Evolutionary conservation across 2,329 filamentous ascomycete genomes (phyloP).

Genomic region (Aspergillus neotritici): DNA sequence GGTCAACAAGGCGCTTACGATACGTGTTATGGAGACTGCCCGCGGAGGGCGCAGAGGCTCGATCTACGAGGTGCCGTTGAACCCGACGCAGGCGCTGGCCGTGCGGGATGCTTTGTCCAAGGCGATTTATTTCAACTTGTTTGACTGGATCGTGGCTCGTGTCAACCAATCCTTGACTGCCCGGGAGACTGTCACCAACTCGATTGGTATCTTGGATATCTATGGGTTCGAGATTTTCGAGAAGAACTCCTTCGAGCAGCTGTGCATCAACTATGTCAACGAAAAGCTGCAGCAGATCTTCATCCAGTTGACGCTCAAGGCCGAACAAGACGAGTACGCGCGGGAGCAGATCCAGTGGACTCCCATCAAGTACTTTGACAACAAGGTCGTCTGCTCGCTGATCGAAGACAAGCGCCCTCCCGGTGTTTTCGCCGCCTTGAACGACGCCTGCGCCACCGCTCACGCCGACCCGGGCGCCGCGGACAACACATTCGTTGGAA

Average conservation of each 20-base stretch:
- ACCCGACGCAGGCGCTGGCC: conserved; percentile 75
- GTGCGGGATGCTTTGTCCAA: conserved; percentile 89
- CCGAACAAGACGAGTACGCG: conserved; percentile 96
- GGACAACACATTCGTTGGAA: conserved; percentile 91
- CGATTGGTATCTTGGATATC: conserved; percentile 95
- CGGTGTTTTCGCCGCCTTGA: conserved; percentile 90
- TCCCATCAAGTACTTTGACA: conserved; percentile 98
- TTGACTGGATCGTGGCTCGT: conserved; percentile 95
- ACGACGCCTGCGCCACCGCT: conserved; percentile 97
- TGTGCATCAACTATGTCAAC: conserved; percentile 99
- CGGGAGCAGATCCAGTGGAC: conserved; percentile 97
- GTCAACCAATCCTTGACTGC: conserved; percentile 85
- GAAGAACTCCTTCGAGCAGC: conserved; percentile 96
- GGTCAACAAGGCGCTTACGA: conserved; percentile 80
- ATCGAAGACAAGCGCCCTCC: conserved; percentile 89
- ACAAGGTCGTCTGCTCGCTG: conserved; percentile 96
- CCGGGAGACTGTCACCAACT: conserved; percentile 67
- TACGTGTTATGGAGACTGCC: conserved; percentile 72
- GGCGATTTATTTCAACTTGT: conserved; percentile 95
- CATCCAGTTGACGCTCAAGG: conserved; percentile 92
- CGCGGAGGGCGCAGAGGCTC: conserved; percentile 61
- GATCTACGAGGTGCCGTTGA: conserved; percentile 70
- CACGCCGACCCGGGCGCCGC: conserved; percentile 92
- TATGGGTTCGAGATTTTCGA: conserved; percentile 99
- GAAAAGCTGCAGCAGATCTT: conserved; percentile 99